Conservation (phyloP, 352 stramenopile species). For the Globisporangium sylvaticum region DNA sequence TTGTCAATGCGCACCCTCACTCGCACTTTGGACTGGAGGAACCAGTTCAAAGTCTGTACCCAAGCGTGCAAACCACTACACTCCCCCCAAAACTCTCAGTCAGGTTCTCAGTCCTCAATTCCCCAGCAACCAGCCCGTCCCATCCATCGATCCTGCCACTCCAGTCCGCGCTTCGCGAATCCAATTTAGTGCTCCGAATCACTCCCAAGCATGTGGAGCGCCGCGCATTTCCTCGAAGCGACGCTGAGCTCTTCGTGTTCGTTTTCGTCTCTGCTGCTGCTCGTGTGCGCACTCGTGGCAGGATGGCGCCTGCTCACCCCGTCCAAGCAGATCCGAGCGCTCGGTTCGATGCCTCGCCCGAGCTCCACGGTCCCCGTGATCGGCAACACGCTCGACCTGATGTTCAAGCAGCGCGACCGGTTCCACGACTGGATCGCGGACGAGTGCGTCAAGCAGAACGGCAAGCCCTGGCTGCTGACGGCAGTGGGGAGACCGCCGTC, state of each 20-base stretch:
- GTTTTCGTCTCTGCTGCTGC: conserved; percentile 13
- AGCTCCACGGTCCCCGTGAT: conserved; percentile 37
- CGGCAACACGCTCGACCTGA: conserved; percentile 49
- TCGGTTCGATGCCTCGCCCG: conserved; percentile 27
- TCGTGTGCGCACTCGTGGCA: conserved; percentile 12
- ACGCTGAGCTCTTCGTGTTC: background rate
- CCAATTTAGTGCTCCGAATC: background rate
- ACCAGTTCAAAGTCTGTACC: too few species aligned
- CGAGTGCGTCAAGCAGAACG: conserved; percentile 35
- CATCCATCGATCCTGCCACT: background rate
- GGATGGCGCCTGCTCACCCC: conserved; percentile 22
- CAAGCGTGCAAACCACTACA: too few species aligned
- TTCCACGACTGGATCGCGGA: conserved; percentile 61
- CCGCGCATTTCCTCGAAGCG: conserved; percentile 4
- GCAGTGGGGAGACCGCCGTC: conserved; percentile 32
- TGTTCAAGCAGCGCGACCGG: conserved; percentile 34
- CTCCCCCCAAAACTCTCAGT: too few species aligned
- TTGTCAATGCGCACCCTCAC: too few species aligned
- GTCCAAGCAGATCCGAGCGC: conserved; percentile 21
- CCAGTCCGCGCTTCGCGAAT: background rate
- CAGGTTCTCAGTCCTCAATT: background rate
- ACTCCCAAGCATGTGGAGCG: conserved; percentile 9
- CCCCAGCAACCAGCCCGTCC: background rate
- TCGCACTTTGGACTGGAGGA: too few species aligned
- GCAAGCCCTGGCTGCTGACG: conserved; percentile 40